Conservation (phyloP, 768 basidiomycete genomes). For the Antrodiella citrinella region DNA sequence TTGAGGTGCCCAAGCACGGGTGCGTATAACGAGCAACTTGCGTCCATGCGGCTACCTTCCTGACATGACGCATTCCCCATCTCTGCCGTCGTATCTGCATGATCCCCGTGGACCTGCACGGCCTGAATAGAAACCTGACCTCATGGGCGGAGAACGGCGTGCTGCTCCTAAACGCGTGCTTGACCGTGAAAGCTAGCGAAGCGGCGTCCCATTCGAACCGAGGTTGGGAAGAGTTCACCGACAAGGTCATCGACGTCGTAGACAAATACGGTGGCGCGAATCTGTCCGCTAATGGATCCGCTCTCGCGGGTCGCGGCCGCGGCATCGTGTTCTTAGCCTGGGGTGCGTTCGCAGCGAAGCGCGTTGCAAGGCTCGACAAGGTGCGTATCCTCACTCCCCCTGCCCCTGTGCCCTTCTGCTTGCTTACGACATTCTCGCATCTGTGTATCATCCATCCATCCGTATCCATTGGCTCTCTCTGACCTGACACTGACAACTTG, state of each 20-base stretch:
- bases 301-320: constrained; percentile 46
- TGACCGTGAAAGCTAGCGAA: constrained; percentile 72
- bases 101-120: neutral
- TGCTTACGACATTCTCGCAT: neutral
- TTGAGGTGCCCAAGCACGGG: constrained; percentile 79
- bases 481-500: neutral
- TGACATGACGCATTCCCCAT: no score
- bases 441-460: no score
- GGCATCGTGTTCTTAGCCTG: constrained; percentile 87
- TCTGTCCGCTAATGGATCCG: no score
- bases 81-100: neutral
- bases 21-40: constrained; percentile 37
- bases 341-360: constrained; percentile 82
- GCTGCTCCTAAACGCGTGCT: constrained; percentile 84
- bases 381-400: constrained; percentile 29
- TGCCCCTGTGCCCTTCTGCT: neutral
- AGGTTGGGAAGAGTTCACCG: constrained; percentile 92
- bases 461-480: neutral
- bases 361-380: constrained; percentile 69
- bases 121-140: constrained; percentile 80
- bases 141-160: constrained; percentile 83
- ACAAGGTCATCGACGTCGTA: constrained; percentile 69
- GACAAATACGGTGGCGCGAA: constrained; percentile 71
- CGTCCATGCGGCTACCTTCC: constrained; percentile 1
- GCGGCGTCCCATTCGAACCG: constrained; percentile 77